These are phyloP conservation scores for Amoebophrya sp. DNA, from an alignment of 169 alveolate genomes.

Conservation along the genomic window DNA sequence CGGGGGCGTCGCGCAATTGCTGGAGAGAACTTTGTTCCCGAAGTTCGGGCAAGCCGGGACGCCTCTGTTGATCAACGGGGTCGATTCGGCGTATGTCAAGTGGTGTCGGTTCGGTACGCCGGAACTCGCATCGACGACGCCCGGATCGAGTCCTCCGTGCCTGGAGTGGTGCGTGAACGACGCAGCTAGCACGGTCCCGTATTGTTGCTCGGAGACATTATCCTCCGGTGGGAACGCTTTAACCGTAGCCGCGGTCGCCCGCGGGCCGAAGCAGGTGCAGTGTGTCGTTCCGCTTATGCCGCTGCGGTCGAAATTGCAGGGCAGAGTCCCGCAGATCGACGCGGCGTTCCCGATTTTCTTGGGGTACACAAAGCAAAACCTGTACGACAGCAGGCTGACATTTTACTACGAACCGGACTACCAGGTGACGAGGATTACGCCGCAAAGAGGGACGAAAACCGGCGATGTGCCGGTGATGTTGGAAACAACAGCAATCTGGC, in stretches of 20 bases:
- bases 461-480: neutral
- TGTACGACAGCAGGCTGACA: neutral
- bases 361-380: neutral
- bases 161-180: conserved; percentile 21
- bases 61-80: neutral
- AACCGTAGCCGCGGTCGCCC: neutral
- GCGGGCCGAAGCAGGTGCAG: neutral
- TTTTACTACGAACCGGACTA: conserved; percentile 18
- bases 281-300: neutral
- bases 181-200: neutral
- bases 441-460: neutral
- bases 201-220: neutral
- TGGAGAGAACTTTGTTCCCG: neutral
- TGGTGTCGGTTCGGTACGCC: neutral
- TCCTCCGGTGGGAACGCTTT: neutral
- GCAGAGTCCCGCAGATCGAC: neutral
- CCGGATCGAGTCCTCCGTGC: neutral
- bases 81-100: neutral
- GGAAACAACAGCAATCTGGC: neutral
- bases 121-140: neutral
- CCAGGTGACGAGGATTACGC: neutral
- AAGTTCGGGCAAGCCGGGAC: conserved; percentile 7
- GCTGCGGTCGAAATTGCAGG: neutral
- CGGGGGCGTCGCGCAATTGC: conserved; percentile 6
- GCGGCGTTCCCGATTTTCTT: conserved; percentile 19